Percentiles rank a stretch among this genome's conserved stretches.
Evolutionary conservation across 805 yeast species (phyloP).

Genomic region (Monosporozyma aerobia): DNA sequence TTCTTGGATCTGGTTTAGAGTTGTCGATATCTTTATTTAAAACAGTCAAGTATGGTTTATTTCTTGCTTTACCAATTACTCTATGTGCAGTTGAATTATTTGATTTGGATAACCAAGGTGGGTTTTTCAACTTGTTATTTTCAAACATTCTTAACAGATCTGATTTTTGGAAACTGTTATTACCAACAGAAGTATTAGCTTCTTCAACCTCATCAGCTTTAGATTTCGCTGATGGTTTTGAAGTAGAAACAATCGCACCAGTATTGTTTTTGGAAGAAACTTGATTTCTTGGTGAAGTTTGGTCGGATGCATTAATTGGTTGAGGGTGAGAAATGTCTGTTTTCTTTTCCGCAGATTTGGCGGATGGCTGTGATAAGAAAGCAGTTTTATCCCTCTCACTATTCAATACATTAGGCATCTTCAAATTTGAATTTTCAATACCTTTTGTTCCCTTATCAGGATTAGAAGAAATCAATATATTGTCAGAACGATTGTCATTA

Average conservation of each 20-base stretch:
- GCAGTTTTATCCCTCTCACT: too few species aligned
- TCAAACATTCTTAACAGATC: conserved; percentile 23
- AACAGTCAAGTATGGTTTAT: conserved; percentile 25
- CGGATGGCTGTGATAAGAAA: too few species aligned
- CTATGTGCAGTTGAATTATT: neutral
- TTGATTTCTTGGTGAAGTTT: too few species aligned
- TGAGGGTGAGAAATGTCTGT: too few species aligned
- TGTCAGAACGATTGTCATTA: too few species aligned
- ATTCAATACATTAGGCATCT: too few species aligned
- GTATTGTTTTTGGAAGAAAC: neutral
- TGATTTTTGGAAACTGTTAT: conserved; percentile 21
- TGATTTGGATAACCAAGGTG: conserved; percentile 13
- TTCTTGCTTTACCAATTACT: conserved; percentile 4
- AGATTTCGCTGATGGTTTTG: neutral
- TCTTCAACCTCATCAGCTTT: conserved; percentile 6
- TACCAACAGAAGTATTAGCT: conserved; percentile 12
- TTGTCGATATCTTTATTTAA: conserved; percentile 24
- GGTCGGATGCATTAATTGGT: too few species aligned
- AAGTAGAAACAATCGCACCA: neutral
- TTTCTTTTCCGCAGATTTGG: too few species aligned
- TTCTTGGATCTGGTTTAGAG: conserved; percentile 25
- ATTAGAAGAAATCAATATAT: too few species aligned
- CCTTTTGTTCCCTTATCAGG: too few species aligned
- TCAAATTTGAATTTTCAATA: too few species aligned
- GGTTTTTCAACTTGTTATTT: conserved; percentile 14